Evolutionary conservation across 768 basidiomycete species (phyloP).

Genomic region (Mycena latifolia): DNA sequence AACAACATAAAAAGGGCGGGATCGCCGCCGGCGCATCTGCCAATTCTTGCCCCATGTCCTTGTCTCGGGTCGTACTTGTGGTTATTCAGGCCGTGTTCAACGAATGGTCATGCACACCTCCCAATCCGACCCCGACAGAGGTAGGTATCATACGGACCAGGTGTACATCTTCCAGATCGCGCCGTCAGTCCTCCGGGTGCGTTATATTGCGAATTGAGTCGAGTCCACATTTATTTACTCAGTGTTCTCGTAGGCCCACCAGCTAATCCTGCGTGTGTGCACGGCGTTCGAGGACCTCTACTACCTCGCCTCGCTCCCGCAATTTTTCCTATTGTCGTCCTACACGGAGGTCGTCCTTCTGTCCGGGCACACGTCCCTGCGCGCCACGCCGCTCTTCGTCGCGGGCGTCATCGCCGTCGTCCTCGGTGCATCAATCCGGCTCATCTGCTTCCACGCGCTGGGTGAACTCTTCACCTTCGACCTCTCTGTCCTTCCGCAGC

Average conservation of each 20-base stretch:
- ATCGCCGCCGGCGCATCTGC: no score
- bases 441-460: slow-evolving; percentile 58
- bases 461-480: slow-evolving; percentile 71
- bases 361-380: slow-evolving; percentile 42
- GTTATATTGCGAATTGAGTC: not conserved
- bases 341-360: slow-evolving; percentile 49
- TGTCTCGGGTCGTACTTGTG: slow-evolving; percentile 61
- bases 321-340: slow-evolving; percentile 47
- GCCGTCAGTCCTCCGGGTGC: slow-evolving; percentile 63
- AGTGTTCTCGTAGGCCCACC: slow-evolving; percentile 55
- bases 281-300: slow-evolving; percentile 62
- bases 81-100: slow-evolving; percentile 63
- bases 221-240: not conserved
- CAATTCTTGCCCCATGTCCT: no score
- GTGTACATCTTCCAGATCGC: slow-evolving; percentile 67
- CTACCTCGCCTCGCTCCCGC: slow-evolving; percentile 48
- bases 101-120: slow-evolving; percentile 66
- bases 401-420: slow-evolving; percentile 58
- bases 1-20: no score
- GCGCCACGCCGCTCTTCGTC: slow-evolving; percentile 57
- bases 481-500: slow-evolving; percentile 65
- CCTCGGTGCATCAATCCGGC: slow-evolving; percentile 60
- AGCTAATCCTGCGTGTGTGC: slow-evolving; percentile 62
- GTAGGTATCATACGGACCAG: slow-evolving; percentile 67
- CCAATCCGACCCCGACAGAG: slow-evolving; percentile 65